Conservation (phyloP, 805 yeast species). For the Starmerella vaccinii region DNA sequence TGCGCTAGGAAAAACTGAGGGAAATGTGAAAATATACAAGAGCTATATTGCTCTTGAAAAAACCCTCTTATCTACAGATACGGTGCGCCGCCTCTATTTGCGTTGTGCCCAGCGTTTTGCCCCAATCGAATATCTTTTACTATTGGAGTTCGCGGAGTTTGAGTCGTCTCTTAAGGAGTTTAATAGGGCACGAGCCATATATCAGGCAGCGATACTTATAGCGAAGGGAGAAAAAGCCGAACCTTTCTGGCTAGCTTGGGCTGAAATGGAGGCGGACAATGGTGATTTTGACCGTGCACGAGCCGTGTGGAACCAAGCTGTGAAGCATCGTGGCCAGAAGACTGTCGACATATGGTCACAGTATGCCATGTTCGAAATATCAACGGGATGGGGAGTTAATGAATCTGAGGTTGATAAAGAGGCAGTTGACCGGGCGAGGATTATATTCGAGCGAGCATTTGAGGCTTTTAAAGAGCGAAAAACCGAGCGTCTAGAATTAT, state of each 20-base stretch:
- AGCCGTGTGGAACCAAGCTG: constrained; percentile 35
- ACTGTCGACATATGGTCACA: constrained; percentile 47
- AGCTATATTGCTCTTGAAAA: constrained; percentile 61
- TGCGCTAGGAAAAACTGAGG: constrained; percentile 49
- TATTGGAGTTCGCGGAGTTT: constrained; percentile 56
- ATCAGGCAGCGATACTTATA: constrained; percentile 39
- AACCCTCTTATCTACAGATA: constrained; percentile 62
- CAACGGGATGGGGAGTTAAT: constrained; percentile 40
- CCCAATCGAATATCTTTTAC: too few species aligned
- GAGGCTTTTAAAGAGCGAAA: constrained; percentile 38
- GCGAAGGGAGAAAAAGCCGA: constrained; percentile 25
- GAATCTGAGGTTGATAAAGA: constrained; percentile 42
- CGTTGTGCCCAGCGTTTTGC: too few species aligned
- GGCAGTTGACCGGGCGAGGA: constrained; percentile 42
- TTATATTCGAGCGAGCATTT: constrained; percentile 47
- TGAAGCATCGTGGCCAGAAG: constrained; percentile 24
- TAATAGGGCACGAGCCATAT: constrained; percentile 57
- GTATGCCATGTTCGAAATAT: constrained; percentile 60
- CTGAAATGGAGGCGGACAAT: constrained; percentile 54
- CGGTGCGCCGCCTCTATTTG: constrained; percentile 65
- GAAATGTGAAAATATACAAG: constrained; percentile 40
- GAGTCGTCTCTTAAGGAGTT: constrained; percentile 60
- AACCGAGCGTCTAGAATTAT: constrained; percentile 37
- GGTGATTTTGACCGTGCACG: constrained; percentile 50
- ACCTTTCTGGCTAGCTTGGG: constrained; percentile 34